phyloP scores from a whole-genome alignment of 495 filamentous ascomycete species.

The Penicillium cosmopolitanum region DNA sequence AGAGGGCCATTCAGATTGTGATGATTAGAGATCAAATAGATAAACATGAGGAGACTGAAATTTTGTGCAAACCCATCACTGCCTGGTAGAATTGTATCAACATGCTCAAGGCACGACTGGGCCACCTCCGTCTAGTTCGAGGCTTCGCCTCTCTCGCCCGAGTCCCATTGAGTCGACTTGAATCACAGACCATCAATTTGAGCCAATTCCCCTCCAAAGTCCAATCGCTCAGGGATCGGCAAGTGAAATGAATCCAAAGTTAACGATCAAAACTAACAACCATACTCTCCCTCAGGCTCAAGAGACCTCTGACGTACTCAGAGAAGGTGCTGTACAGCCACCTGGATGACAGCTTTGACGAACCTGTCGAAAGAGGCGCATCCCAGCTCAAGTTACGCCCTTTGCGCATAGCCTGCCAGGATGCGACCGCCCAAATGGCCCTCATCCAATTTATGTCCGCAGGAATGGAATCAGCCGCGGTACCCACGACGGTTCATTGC shows the following conservation, averaged over 20 bases:
- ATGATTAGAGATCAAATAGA: too few relatives aligned
- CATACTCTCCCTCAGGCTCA: neutral
- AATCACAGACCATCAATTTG: conserved; percentile 6
- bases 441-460: conserved; percentile 95
- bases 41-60: too few relatives aligned
- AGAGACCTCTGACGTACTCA: conserved; percentile 4
- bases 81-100: neutral
- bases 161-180: conserved; percentile 2
- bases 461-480: conserved; percentile 77
- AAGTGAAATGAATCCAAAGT: neutral
- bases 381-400: conserved; percentile 86
- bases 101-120: neutral
- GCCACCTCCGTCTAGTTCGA: neutral
- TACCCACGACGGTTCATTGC: conserved; percentile 88
- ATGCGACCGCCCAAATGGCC: conserved; percentile 95
- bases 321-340: conserved; percentile 6
- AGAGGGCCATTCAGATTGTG: neutral
- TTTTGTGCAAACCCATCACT: too few relatives aligned
- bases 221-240: neutral
- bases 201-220: neutral
- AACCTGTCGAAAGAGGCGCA: conserved; percentile 79
- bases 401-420: conserved; percentile 90
- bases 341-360: neutral
- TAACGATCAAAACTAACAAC: neutral
- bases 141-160: neutral